A percentile compares a stretch with the other conserved stretches of the same genome.
These are phyloP conservation scores for Albizia julibrissin DNA, from an alignment of 306 rosid genomes.

Conservation along the genomic window DNA sequence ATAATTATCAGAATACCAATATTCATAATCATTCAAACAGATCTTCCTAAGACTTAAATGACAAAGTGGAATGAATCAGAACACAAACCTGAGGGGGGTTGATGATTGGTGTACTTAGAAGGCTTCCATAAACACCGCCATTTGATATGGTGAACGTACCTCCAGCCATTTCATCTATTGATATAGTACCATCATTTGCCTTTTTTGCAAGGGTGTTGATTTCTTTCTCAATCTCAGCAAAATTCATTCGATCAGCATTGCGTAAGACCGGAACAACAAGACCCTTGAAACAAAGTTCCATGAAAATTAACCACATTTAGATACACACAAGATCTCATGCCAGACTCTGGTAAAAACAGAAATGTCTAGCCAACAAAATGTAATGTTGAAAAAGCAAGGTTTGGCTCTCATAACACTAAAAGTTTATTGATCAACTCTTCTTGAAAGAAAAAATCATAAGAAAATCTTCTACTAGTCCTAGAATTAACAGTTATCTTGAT, in stretches of 20 bases:
- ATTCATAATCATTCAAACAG: background rate
- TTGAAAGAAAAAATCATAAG: background rate
- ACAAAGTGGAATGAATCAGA: background rate
- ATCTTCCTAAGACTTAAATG: background rate
- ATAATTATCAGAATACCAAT: background rate
- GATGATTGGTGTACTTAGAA: conserved; percentile 59
- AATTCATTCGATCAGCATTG: conserved; percentile 51
- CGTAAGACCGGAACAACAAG: conserved; percentile 61
- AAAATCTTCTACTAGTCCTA: background rate
- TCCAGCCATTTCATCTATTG: conserved; percentile 70
- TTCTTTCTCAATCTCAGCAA: conserved; percentile 58
- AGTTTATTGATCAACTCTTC: background rate
- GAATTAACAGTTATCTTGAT: background rate
- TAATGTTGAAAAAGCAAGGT: background rate
- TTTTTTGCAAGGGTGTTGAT: conserved; percentile 57
- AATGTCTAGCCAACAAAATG: background rate
- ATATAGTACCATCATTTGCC: conserved; percentile 58
- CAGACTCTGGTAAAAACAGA: no score
- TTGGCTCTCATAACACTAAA: background rate
- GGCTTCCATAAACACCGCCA: conserved; percentile 67
- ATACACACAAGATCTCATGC: background rate
- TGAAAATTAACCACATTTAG: conserved; percentile 7
- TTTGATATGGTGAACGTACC: conserved; percentile 63
- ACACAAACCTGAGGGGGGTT: conserved; percentile 59
- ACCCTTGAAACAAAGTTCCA: conserved; percentile 42